phyloP scores from a whole-genome alignment of 2,329 filamentous ascomycete genomes.

The Rachicladosporium sp. region DNA sequence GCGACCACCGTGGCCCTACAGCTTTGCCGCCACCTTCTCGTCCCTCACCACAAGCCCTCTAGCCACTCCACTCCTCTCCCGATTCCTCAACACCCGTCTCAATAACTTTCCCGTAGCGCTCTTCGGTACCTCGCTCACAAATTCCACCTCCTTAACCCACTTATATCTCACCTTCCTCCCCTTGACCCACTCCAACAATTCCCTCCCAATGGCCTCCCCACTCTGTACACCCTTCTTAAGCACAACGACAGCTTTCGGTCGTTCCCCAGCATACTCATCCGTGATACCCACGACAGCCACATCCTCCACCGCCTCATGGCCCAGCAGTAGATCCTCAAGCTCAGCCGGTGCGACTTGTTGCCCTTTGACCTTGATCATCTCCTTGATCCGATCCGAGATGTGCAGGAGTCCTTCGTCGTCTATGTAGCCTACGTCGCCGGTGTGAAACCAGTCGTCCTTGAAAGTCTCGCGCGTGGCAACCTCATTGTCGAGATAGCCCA shows the following conservation, averaged over 20 bases:
- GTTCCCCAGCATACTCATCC: constrained; percentile 44
- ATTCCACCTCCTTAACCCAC: constrained; percentile 53
- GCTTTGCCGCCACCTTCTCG: too few species aligned
- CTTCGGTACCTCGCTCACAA: constrained; percentile 57
- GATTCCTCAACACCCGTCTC: constrained; percentile 45
- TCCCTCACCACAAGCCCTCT: too few species aligned
- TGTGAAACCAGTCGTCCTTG: constrained; percentile 42
- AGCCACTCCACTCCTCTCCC: constrained; percentile 21
- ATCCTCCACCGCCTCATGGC: constrained; percentile 45
- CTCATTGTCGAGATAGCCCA: constrained; percentile 25
- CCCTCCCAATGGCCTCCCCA: constrained; percentile 24
- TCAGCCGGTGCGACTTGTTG: constrained; percentile 50
- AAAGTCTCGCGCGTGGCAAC: constrained; percentile 30
- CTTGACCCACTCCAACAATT: constrained; percentile 49
- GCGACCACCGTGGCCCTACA: too few species aligned
- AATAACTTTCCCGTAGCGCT: constrained; percentile 64
- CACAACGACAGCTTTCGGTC: constrained; percentile 47
- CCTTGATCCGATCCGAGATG: constrained; percentile 52
- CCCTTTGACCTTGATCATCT: constrained; percentile 55
- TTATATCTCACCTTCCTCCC: constrained; percentile 59
- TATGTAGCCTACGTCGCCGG: constrained; percentile 45
- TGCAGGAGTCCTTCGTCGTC: constrained; percentile 44
- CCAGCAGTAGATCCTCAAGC: constrained; percentile 47
- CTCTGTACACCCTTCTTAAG: constrained; percentile 16
- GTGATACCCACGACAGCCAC: constrained; percentile 42